Conservation (phyloP, 805 yeast species). For the Starmerella apicola region DNA sequence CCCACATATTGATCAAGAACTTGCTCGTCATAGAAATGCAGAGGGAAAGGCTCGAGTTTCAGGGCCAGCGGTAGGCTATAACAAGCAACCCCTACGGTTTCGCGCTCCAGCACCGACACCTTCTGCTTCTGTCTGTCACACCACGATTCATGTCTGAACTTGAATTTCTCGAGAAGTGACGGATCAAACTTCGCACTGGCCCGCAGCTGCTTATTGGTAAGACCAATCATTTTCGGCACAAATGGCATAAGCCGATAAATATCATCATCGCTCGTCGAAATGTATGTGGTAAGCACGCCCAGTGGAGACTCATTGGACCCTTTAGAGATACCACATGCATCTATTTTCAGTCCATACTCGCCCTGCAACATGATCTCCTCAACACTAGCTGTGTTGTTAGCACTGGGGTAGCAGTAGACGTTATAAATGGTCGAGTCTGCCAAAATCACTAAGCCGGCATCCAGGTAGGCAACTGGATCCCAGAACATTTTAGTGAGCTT, state of each 20-base stretch:
- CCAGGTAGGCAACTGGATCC: slow-evolving; percentile 35
- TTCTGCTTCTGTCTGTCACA: slow-evolving; percentile 1
- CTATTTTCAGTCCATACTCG: slow-evolving; percentile 3
- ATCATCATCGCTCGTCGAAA: slow-evolving; percentile 45
- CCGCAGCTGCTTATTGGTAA: slow-evolving; percentile 17
- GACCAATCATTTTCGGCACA: slow-evolving; percentile 36
- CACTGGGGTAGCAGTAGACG: slow-evolving; percentile 19
- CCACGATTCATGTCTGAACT: slow-evolving; percentile 23
- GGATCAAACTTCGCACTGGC: background rate
- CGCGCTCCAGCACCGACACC: slow-evolving; percentile 4
- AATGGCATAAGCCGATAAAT: slow-evolving; percentile 54
- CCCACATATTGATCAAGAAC: slow-evolving; percentile 28
- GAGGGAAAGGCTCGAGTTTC: slow-evolving; percentile 43
- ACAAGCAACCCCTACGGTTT: background rate
- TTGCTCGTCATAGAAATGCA: slow-evolving; percentile 36
- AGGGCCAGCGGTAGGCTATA: slow-evolving; percentile 30
- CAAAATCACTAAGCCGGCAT: slow-evolving; percentile 35
- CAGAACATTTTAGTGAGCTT: too few species aligned
- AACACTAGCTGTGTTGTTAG: slow-evolving; percentile 28
- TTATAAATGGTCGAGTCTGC: slow-evolving; percentile 23
- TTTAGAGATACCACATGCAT: slow-evolving; percentile 30
- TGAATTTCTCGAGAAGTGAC: slow-evolving; percentile 26
- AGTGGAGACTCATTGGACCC: slow-evolving; percentile 30
- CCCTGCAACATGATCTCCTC: slow-evolving; percentile 5
- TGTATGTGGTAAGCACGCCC: slow-evolving; percentile 42